Percentiles rank a stretch among this genome's conserved stretches.
These are phyloP conservation scores for Spizellomyces punctatus DNA, from an alignment of 192 early-diverging fungal species.

Conservation along the genomic window DNA sequence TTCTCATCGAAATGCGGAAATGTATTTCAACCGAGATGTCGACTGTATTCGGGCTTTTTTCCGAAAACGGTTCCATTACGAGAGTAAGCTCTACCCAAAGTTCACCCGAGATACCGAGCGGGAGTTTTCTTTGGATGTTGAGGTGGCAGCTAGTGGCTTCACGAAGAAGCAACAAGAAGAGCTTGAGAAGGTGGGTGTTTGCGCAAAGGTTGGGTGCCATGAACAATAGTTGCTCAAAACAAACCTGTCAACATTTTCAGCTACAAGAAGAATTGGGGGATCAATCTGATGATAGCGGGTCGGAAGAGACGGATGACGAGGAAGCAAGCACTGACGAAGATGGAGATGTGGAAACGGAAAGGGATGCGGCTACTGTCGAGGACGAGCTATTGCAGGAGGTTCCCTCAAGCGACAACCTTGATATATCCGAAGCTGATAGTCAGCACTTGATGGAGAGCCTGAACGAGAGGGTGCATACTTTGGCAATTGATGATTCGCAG, in stretches of 20 bases:
- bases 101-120: conserved; percentile 79
- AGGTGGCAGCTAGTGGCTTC: conserved; percentile 97
- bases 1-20: conserved; percentile 92
- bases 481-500: background rate
- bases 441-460: background rate
- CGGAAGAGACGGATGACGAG: conserved; percentile 37
- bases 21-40: conserved; percentile 98
- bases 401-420: background rate
- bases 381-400: background rate
- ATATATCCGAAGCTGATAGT: conserved; percentile 1
- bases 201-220: conserved; percentile 3
- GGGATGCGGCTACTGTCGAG: background rate
- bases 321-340: conserved; percentile 40
- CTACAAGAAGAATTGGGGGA: conserved; percentile 19
- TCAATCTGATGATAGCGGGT: conserved; percentile 2
- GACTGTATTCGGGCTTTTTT: conserved; percentile 97
- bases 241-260: background rate
- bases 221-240: background rate
- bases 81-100: conserved; percentile 87
- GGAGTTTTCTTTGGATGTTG: conserved; percentile 90
- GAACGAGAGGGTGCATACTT: conserved; percentile 2
- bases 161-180: conserved; percentile 88
- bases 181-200: conserved; percentile 67
- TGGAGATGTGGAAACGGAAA: conserved; percentile 17
- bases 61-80: conserved; percentile 86